These are phyloP conservation scores for Seiridium unicorne DNA, from an alignment of 2,329 filamentous ascomycete genomes.

Conservation along the genomic window DNA sequence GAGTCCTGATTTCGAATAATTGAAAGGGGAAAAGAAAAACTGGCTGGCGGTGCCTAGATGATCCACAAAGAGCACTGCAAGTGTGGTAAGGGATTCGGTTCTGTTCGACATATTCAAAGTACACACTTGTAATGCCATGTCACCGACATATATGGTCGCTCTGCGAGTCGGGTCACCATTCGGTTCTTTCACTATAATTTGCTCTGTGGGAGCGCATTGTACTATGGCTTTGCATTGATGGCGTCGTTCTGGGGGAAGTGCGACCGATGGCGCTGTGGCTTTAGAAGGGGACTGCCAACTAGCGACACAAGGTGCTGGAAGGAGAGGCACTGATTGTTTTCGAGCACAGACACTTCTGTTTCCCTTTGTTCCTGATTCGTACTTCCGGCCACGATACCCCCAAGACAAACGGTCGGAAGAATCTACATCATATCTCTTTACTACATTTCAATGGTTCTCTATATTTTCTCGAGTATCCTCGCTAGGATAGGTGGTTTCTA, in stretches of 20 bases:
- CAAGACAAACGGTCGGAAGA: background rate
- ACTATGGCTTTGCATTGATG: background rate
- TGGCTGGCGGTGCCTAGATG: too few species aligned
- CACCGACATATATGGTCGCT: background rate
- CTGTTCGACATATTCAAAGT: background rate
- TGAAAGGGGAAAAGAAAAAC: too few species aligned
- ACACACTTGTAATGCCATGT: background rate
- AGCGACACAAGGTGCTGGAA: background rate
- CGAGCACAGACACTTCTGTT: background rate
- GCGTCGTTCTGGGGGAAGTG: background rate
- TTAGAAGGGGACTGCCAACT: background rate
- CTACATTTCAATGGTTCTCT: too few species aligned
- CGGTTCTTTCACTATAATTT: background rate
- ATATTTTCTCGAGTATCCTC: too few species aligned
- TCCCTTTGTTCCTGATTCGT: background rate
- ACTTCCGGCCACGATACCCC: background rate
- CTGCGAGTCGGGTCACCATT: background rate
- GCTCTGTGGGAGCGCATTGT: background rate
- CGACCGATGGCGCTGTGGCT: background rate
- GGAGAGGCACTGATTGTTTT: background rate
- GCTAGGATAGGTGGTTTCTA: background rate
- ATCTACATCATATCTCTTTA: too few species aligned
- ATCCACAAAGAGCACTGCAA: too few species aligned
- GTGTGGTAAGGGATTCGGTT: background rate
- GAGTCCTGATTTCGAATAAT: too few species aligned